Percentiles rank a stretch among this genome's conserved stretches.
Evolutionary conservation across 1,284 basidiomycete genomes (phyloP).

Genomic region (Hypsizygus ulmarius): DNA sequence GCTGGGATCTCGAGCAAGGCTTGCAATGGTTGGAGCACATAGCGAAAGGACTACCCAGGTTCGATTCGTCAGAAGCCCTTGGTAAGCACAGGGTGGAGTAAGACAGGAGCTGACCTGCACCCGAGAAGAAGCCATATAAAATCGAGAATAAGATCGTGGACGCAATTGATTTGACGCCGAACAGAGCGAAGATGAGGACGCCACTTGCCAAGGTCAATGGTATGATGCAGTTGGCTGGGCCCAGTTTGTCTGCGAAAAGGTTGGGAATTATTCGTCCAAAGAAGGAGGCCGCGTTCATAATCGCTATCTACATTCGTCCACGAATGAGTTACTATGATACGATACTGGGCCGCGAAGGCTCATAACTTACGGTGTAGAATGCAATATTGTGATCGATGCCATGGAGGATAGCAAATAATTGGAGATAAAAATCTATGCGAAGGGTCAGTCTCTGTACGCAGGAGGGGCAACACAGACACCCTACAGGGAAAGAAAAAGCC

Average conservation of each 20-base stretch:
- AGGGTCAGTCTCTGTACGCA: constrained; percentile 6
- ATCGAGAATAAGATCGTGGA: constrained; percentile 33
- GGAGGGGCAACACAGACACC: constrained; percentile 14
- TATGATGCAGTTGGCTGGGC: constrained; percentile 30
- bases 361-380: constrained; percentile 23
- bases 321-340: neutral
- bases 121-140: constrained; percentile 40
- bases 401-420: constrained; percentile 21
- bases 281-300: constrained; percentile 19
- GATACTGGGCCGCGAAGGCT: neutral
- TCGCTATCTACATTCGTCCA: constrained; percentile 6
- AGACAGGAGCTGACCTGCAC: constrained; percentile 30
- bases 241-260: constrained; percentile 22
- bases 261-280: constrained; percentile 27
- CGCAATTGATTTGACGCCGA: constrained; percentile 27
- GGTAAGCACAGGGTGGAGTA: neutral
- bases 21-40: constrained; percentile 4
- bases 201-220: constrained; percentile 19
- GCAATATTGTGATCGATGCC: constrained; percentile 23
- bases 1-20: constrained; percentile 9
- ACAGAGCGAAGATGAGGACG: constrained; percentile 32
- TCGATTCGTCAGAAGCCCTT: too few species aligned
- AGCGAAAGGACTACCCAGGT: constrained; percentile 11
- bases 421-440: constrained; percentile 24
- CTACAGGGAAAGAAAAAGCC: constrained; percentile 6